Evolutionary conservation across 352 stramenopile species (phyloP), one percentile per base, ranked within the genome.

Genomic region (Phytophthora pini): DNA sequence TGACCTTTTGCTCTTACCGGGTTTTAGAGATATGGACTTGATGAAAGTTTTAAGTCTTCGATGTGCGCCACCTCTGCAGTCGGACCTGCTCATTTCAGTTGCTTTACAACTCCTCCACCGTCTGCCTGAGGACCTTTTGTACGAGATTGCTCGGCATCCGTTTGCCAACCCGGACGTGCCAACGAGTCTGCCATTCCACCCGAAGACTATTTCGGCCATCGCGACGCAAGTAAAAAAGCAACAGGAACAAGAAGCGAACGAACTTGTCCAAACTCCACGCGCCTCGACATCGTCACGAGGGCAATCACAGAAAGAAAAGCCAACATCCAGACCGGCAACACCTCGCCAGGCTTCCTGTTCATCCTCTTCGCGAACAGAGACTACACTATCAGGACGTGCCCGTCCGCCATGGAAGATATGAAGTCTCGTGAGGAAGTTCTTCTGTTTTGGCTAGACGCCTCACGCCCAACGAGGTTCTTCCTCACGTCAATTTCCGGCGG

Each of bases 31-130:
- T 24, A 92, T 92, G 80, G 84, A 93, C 58, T 67, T 96, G 59
- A 94, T 94, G 88, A 96, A 96, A 63, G 89, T 95, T 15, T 69
- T 97, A 13, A 96, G 92, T 44, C 82, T 91, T 27, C 85, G 89
- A 20, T 93, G 92, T 45, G 83, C 76, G 2, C 90, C 89, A 36
- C 82, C 84, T 31, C 65, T 97, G 4, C 79, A 97, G 43, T 87
- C 88, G 2, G 84, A 97, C 49, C 70, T 93, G 5, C 81, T 97
- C 10, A 82, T 97, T 40, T 94, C 89, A 2, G 80, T 96, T 9
- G 89, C 90, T 0, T 51, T 96, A 13, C 88, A 94, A 74, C 62
- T 97, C 24, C 75, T 97, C 9, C 89, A 96, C 22, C 87, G 88
- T n/a, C 61, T 97, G 13, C 88, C 90, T 0, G 81, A 95, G 31